phyloP scores from a whole-genome alignment of 352 stramenopile genomes.

The Pythium myriotylum region DNA sequence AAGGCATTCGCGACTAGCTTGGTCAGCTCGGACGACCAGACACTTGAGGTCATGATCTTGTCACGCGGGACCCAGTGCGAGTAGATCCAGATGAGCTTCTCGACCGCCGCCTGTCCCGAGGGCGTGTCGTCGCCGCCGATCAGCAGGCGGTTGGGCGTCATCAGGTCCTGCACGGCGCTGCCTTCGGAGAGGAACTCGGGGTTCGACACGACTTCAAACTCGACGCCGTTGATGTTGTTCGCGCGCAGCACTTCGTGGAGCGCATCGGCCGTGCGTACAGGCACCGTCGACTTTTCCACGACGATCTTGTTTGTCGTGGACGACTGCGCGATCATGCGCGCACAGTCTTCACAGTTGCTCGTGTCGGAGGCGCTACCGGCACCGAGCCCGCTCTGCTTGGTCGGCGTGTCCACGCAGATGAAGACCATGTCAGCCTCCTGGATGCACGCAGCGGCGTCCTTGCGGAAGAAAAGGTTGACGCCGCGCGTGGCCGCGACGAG shows the following conservation, averaged over 20 bases:
- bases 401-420: slow-evolving; percentile 99
- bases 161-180: slow-evolving; percentile 97
- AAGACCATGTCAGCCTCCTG: slow-evolving; percentile 98
- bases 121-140: slow-evolving; percentile 96
- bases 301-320: slow-evolving; percentile 97
- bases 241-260: slow-evolving; percentile 95
- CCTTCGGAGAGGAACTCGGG: slow-evolving; percentile 99
- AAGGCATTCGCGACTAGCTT: slow-evolving; percentile 99
- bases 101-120: slow-evolving; percentile 83
- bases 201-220: slow-evolving; percentile 98
- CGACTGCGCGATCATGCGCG: slow-evolving; percentile 97
- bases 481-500: slow-evolving; percentile 92
- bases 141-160: slow-evolving; percentile 95
- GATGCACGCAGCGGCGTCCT: slow-evolving; percentile 97
- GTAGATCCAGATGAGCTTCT: slow-evolving; percentile 96
- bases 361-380: slow-evolving; percentile 98
- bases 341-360: slow-evolving; percentile 99
- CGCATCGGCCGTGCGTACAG: slow-evolving; percentile 97
- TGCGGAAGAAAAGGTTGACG: slow-evolving; percentile 99
- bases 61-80: slow-evolving; percentile 96
- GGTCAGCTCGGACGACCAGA: slow-evolving; percentile 99
- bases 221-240: slow-evolving; percentile 90
- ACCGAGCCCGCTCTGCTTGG: slow-evolving; percentile 97
- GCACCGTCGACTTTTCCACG: slow-evolving; percentile 99
- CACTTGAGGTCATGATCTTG: slow-evolving; percentile 97